Evolutionary conservation across 2,329 filamentous ascomycete species (phyloP).

Genomic region (Fusarium papillatum): DNA sequence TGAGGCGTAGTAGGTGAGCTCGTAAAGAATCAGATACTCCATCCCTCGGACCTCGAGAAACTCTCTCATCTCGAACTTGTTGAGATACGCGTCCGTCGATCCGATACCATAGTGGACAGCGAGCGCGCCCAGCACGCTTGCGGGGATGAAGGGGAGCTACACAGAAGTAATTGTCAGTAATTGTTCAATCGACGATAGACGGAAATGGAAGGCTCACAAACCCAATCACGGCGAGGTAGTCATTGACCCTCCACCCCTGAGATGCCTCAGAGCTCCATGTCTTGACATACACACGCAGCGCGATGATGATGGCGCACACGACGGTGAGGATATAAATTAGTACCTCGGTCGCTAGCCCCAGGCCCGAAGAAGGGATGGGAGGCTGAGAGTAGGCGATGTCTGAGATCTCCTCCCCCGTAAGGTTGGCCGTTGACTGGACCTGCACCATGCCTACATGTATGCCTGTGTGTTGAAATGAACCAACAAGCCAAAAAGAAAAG

Average conservation of each 20-base stretch:
- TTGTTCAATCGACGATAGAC: not conserved
- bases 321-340: constrained; percentile 18
- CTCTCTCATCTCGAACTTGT: constrained; percentile 3
- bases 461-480: not conserved
- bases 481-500: not conserved
- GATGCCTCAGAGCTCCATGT: not conserved
- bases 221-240: constrained; percentile 20
- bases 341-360: constrained; percentile 14
- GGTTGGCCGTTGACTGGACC: constrained; percentile 6
- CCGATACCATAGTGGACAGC: constrained; percentile 24
- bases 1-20: constrained; percentile 24
- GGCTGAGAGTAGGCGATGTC: constrained; percentile 14
- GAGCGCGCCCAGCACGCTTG: constrained; percentile 17
- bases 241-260: constrained; percentile 25
- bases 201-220: constrained; percentile 21
- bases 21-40: constrained; percentile 26
- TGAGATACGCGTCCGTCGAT: constrained; percentile 13
- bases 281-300: constrained; percentile 11
- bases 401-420: constrained; percentile 20
- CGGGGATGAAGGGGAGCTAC: constrained; percentile 23
- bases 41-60: constrained; percentile 22
- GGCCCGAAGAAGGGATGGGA: constrained; percentile 7
- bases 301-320: constrained; percentile 5
- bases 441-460: constrained; percentile 5
- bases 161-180: too few relatives aligned